Evolutionary conservation across 768 basidiomycete genomes (phyloP).

Genomic region (Lentinula aciculospora): DNA sequence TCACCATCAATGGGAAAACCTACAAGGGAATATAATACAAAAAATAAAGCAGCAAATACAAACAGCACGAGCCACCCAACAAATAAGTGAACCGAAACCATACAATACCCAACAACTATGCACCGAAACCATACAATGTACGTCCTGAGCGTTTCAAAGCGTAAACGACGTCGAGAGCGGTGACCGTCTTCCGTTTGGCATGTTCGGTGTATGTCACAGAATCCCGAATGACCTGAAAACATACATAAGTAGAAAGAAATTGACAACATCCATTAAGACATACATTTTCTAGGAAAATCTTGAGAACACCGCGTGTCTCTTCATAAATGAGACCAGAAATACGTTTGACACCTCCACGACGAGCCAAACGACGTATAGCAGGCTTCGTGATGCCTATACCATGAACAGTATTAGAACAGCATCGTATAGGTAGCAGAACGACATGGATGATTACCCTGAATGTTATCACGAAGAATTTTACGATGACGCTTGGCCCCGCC

Average conservation of each 20-base stretch:
- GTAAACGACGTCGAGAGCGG: slow-evolving; percentile 81
- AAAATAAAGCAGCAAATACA: not conserved
- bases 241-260: not conserved
- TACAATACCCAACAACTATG: slow-evolving; percentile 24
- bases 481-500: slow-evolving; percentile 81
- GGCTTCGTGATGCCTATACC: slow-evolving; percentile 70
- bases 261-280: slow-evolving; percentile 13
- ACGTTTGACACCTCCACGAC: slow-evolving; percentile 92
- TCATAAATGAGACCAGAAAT: slow-evolving; percentile 85
- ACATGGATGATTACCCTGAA: slow-evolving; percentile 55
- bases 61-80: too few relatives aligned
- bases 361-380: slow-evolving; percentile 81
- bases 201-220: slow-evolving; percentile 93
- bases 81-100: too few relatives aligned
- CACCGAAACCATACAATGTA: slow-evolving; percentile 79
- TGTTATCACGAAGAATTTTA: slow-evolving; percentile 76
- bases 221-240: slow-evolving; percentile 67
- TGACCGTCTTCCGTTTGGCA: slow-evolving; percentile 83
- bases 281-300: slow-evolving; percentile 82
- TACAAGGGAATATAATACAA: too few relatives aligned
- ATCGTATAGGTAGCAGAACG: not conserved
- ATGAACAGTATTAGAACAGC: not conserved
- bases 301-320: slow-evolving; percentile 87
- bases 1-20: too few relatives aligned
- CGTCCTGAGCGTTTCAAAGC: slow-evolving; percentile 68